Conservation (phyloP, 208 protist species). For the Crithidia bombi region DNA sequence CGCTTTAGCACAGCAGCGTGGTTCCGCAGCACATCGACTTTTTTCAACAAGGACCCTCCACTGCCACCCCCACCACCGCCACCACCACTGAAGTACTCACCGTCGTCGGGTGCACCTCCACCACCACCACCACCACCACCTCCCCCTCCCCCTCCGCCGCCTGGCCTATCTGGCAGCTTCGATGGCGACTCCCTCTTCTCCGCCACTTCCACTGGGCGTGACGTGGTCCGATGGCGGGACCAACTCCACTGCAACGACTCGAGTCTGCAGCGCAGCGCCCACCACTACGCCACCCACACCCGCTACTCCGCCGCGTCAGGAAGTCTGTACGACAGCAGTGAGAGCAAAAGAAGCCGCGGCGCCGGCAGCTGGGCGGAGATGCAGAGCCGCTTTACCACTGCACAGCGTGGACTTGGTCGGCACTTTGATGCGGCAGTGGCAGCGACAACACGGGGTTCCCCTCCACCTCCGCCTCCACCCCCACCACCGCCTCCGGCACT, state of each 20-base stretch:
- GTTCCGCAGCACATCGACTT: neutral
- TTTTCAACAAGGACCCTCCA: neutral
- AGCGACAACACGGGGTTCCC: neutral
- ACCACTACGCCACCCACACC: neutral
- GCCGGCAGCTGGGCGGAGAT: constrained; percentile 12
- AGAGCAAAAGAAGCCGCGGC: neutral
- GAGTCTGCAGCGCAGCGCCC: neutral
- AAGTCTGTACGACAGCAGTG: neutral
- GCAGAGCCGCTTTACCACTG: neutral
- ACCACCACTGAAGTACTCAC: neutral
- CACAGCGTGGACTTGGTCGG: neutral
- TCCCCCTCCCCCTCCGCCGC: constrained; percentile 5
- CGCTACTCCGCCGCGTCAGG: neutral
- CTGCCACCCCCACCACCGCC: constrained; percentile 8
- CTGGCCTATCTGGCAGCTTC: neutral
- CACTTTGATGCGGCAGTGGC: constrained; percentile 3
- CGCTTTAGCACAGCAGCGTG: neutral
- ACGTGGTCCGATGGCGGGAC: constrained; percentile 22
- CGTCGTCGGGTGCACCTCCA: neutral
- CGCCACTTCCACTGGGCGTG: constrained; percentile 18
- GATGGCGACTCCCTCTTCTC: constrained; percentile 15
- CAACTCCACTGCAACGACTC: constrained; percentile 1
- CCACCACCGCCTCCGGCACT: neutral
- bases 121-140: constrained; percentile 13
- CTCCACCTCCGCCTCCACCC: constrained; percentile 1